Base-by-base conservation (phyloP, 202 grass and related monocot genomes). In the Panicum virgatum region DNA sequence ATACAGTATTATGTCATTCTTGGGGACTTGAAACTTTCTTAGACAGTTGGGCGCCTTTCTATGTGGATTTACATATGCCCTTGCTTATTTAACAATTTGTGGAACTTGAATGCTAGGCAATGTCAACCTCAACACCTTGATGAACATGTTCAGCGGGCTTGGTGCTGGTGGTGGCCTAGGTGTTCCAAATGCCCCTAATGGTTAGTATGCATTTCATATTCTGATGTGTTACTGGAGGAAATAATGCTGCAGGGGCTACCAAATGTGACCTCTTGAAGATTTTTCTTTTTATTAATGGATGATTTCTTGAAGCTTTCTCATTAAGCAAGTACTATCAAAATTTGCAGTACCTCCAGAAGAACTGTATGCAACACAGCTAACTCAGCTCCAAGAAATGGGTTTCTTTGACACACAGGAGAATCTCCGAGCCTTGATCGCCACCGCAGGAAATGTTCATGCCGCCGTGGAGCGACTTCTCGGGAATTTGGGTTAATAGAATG, bases 331-430 rank as follows among this genome's bases (percentile, higher is more conserved):
- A 4, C 37, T 46, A 44, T 75, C 64, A 44, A 62, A 69, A 69
- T 86, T 82, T 86, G 27, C 85, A 97, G 94, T 90, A 72, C 89
- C 87, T n/a, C 89, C 91, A 48, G 94, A 97, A 72, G 94, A 97
- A 39, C 80, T 91, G 52, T 97, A 94, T 57, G 91, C 91, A 74
- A 68, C 91, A 64, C 94, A 97, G 7, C 83, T 97, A 8, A 65
- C 89, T 72, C 94, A 97, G 76, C 89, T 97, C 52, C 87, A 72
- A 63, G 94, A 97, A 80, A 97, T 94, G 94, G 91, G 94, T 70
- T 97, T 94, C 83, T 86, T 94, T 29, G 89, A 94, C 73, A 90
- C 87, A 2, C 89, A 86, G 25, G 94, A 97, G 72, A 97, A 97
- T 59, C 89, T 94, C 53, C 87, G 82, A 53, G 94, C 89, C 27